Conservation (phyloP, 306 rosid genomes). For the Morella rubra region DNA sequence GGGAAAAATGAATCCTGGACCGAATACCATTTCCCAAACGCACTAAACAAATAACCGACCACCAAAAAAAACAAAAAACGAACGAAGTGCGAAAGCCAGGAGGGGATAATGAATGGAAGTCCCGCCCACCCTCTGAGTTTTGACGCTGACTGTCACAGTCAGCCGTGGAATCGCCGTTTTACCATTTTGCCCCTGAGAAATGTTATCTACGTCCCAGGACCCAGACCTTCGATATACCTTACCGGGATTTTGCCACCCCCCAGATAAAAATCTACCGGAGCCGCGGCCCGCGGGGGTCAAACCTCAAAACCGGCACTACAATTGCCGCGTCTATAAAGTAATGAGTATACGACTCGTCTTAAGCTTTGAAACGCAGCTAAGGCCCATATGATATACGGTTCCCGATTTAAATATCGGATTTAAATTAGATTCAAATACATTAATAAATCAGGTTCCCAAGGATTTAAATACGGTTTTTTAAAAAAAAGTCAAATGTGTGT, state of each 20-base stretch:
- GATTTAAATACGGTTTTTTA: not conserved
- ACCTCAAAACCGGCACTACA: not conserved
- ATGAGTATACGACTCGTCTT: not conserved
- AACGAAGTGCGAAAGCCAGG: constrained; percentile 19
- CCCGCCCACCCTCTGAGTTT: constrained; percentile 31
- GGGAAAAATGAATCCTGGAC: constrained; percentile 6
- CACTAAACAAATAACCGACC: constrained; percentile 11
- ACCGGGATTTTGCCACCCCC: constrained; percentile 2
- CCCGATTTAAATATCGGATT: not conserved
- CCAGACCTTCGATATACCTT: not conserved
- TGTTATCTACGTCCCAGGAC: not conserved
- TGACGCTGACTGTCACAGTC: constrained; percentile 15
- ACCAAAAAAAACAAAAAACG: constrained; percentile 1
- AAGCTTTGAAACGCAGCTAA: not conserved
- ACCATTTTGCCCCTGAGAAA: not conserved
- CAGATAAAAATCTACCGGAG: too few relatives aligned
- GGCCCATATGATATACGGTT: not conserved
- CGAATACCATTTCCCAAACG: not conserved
- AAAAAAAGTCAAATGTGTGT: not conserved
- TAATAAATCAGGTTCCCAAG: not conserved
- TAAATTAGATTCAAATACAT: not conserved
- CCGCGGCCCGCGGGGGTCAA: not conserved
- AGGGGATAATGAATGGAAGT: constrained; percentile 21
- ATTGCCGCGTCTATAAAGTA: not conserved
- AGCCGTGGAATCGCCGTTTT: not conserved